phyloP scores from a whole-genome alignment of 1,139 yeast species.

The Hanseniaspora uvarum region DNA sequence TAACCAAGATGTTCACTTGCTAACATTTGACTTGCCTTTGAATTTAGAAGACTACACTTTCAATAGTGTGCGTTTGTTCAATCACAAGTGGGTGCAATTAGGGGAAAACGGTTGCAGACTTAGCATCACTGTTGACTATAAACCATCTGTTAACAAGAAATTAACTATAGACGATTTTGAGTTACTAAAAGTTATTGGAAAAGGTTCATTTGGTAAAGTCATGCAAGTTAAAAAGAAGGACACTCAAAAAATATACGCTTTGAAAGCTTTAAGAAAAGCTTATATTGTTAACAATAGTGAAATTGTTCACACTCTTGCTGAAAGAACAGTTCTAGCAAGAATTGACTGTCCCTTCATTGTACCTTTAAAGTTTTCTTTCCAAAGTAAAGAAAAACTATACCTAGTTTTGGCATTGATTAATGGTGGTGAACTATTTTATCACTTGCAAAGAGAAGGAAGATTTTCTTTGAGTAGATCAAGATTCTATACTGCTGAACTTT shows the following conservation, averaged over 20 bases:
- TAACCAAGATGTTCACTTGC: slow-evolving; percentile 36
- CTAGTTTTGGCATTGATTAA: slow-evolving; percentile 84
- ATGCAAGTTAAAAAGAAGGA: slow-evolving; percentile 96
- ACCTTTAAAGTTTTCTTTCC: slow-evolving; percentile 92
- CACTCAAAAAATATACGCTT: slow-evolving; percentile 85
- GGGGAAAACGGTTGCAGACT: slow-evolving; percentile 36
- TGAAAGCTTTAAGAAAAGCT: slow-evolving; percentile 84
- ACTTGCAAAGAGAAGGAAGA: slow-evolving; percentile 80
- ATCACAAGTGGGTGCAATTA: slow-evolving; percentile 39
- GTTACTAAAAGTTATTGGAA: slow-evolving; percentile 85
- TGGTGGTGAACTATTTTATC: slow-evolving; percentile 96
- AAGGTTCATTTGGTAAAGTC: slow-evolving; percentile 96
- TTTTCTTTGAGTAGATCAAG: slow-evolving; percentile 83
- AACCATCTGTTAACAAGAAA: slow-evolving; percentile 59
- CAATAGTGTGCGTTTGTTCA: slow-evolving; percentile 36
- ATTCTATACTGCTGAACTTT: slow-evolving; percentile 85
- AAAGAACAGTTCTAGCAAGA: slow-evolving; percentile 85
- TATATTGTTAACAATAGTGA: slow-evolving; percentile 90
- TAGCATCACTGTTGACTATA: slow-evolving; percentile 65
- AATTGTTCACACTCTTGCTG: slow-evolving; percentile 92
- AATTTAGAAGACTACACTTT: slow-evolving; percentile 33
- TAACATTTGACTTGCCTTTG: slow-evolving; percentile 31
- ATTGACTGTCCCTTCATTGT: slow-evolving; percentile 95
- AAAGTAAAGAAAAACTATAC: slow-evolving; percentile 86
- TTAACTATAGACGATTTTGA: slow-evolving; percentile 86